phyloP scores from a whole-genome alignment of 2,329 filamentous ascomycete species.

The Dactylellina haptotyla region DNA sequence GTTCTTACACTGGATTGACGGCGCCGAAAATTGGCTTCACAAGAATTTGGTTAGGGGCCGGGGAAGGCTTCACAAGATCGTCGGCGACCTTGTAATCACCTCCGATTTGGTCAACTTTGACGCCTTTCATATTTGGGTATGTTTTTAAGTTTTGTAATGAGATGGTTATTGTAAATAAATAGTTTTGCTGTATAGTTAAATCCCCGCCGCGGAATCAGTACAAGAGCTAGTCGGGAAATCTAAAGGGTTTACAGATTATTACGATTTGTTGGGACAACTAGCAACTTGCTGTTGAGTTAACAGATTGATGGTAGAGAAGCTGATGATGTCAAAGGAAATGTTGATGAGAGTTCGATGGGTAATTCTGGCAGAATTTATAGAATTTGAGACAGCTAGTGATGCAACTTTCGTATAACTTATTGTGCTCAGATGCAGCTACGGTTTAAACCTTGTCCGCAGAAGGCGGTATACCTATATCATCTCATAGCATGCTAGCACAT shows the following conservation, averaged over 20 bases:
- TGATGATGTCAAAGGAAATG: background rate
- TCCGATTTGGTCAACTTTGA: conserved; percentile 25
- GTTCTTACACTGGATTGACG: conserved; percentile 44
- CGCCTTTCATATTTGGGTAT: conserved; percentile 47
- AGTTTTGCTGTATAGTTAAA: background rate
- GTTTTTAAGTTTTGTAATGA: background rate
- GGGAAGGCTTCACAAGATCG: conserved; percentile 27
- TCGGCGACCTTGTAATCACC: conserved; percentile 28
- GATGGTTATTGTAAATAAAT: background rate
- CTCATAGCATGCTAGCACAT: background rate
- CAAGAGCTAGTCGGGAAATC: background rate
- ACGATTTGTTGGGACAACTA: no score
- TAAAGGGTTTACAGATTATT: background rate
- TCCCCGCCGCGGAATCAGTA: no score
- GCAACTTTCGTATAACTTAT: background rate
- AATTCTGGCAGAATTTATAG: conserved; percentile 37
- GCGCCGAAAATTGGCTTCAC: conserved; percentile 46
- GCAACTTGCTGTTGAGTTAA: background rate
- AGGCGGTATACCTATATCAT: background rate
- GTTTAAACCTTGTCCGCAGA: background rate
- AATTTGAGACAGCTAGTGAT: background rate
- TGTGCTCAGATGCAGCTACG: background rate
- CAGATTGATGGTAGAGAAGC: background rate
- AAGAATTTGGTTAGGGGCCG: conserved; percentile 24
- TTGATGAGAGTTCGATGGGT: background rate